Conservation (phyloP, 331 rosid species). For the Phaseolus coccineus region DNA sequence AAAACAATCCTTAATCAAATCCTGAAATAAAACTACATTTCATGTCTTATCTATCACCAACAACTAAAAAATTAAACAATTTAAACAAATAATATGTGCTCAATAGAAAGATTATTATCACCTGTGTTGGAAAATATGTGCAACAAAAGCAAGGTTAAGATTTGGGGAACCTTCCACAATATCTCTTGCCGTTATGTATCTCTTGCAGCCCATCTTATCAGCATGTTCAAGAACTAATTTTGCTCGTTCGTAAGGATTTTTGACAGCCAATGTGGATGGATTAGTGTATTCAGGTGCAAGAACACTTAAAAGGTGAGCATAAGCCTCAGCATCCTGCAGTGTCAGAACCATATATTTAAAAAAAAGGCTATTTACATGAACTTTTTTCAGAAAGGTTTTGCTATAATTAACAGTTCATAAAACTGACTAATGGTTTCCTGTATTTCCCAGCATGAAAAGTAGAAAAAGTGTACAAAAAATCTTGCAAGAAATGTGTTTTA, state of each 20-base stretch:
- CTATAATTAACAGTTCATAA: background rate
- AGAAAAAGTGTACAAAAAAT: background rate
- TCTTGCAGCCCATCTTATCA: constrained; percentile 95
- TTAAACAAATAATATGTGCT: background rate
- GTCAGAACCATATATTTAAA: constrained; percentile 29
- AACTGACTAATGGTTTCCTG: background rate
- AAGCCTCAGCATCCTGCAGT: constrained; percentile 95
- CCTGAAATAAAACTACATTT: background rate
- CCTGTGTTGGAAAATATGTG: constrained; percentile 98
- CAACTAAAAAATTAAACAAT: constrained; percentile 1
- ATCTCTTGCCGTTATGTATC: constrained; percentile 91
- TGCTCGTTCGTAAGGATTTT: constrained; percentile 81
- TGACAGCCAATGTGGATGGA: constrained; percentile 77
- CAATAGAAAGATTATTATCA: constrained; percentile 47
- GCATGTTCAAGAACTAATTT: constrained; percentile 94
- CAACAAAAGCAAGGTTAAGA: constrained; percentile 97
- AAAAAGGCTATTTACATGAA: constrained; percentile 15
- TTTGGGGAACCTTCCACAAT: constrained; percentile 97
- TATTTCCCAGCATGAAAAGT: background rate
- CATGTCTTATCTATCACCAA: constrained; percentile 8
- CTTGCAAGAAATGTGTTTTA: background rate
- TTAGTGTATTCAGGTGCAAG: constrained; percentile 95
- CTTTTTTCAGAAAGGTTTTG: background rate
- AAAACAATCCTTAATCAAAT: background rate
- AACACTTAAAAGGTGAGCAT: constrained; percentile 90